Conservation (phyloP, 371 early-diverging fungal genomes). For the Mucor racemosus region DNA sequence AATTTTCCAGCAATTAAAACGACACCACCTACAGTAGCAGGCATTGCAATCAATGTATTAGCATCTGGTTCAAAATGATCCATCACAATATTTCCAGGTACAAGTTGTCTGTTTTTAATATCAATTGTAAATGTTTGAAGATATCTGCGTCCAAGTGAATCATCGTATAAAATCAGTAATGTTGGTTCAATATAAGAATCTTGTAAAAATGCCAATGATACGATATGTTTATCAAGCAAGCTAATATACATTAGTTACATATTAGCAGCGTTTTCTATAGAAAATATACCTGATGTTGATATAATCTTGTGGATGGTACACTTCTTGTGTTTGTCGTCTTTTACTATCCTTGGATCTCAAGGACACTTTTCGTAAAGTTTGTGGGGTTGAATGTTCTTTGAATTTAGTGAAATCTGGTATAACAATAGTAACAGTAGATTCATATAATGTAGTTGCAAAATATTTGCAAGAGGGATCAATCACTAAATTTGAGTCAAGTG, state of each 20-base stretch:
- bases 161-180: conserved; percentile 79
- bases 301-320: conserved; percentile 26
- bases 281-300: conserved; percentile 47
- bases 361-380: conserved; percentile 20
- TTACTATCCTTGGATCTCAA: conserved; percentile 23
- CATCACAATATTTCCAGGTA: conserved; percentile 52
- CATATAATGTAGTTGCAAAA: conserved; percentile 40
- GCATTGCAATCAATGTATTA: conserved; percentile 62
- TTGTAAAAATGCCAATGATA: conserved; percentile 72
- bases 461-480: conserved; percentile 63
- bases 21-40: conserved; percentile 67
- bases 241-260: conserved; percentile 31
- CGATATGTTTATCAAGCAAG: conserved; percentile 73
- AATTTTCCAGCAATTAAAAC: conserved; percentile 72
- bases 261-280: not conserved
- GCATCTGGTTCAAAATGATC: conserved; percentile 63
- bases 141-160: conserved; percentile 65
- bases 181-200: conserved; percentile 52
- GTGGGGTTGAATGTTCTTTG: conserved; percentile 16
- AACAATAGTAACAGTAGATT: conserved; percentile 37
- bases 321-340: conserved; percentile 28
- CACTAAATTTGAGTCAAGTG: conserved; percentile 38
- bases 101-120: conserved; percentile 48
- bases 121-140: conserved; percentile 69
- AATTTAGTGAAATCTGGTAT: conserved; percentile 20